Evolutionary conservation across 305 asterid species (phyloP), one percentile per base, ranked within the genome.

Genomic region (Striga hermonthica): DNA sequence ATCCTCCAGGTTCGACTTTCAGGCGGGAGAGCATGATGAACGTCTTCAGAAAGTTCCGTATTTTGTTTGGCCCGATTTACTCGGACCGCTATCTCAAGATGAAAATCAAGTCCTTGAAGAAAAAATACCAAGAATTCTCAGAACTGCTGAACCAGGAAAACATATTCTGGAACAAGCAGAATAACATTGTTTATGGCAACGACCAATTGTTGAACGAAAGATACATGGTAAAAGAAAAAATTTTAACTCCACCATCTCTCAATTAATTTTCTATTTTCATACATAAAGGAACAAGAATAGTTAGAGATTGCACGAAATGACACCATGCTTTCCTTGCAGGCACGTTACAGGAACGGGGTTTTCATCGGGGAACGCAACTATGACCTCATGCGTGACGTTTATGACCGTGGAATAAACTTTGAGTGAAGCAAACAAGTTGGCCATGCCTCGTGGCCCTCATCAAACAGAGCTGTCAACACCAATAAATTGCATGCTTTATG

Each of bases 161-260:
- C 58, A 61, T 79, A 22, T 4, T 22, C 57, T 84, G 89, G 86
- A 66, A 77, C 57, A 60, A 62, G 69, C n/a, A 60, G 73, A 39
- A 15, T 3, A 81, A 81, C 68, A n/a, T 64, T 45, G 67, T 77
- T 67, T 57, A 38, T 57, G 79, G 80, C 48, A 45, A 69, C 58
- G 67, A 22, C 60, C 41, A 66, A 52, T 49, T 75, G 57, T 53
- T 81, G 69, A 64, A 64, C 35, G 62, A 55, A 39, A 35, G 56
- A 40, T 76, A 52, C 71, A 68, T 6, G 81, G 86, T 79, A 74
- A 57, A 45, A 6, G 14, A 9, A 22, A 22, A 22, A 22, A 22
- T 22, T 22, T 22, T 22, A 22, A 22, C 31, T 22, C 31, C 1
- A 22, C 31, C 31, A 22, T 22, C 31, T 2, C 1, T 22, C 31